Evolutionary conservation across 1,139 yeast species (phyloP).

Genomic region (Pneumocystis canis): DNA sequence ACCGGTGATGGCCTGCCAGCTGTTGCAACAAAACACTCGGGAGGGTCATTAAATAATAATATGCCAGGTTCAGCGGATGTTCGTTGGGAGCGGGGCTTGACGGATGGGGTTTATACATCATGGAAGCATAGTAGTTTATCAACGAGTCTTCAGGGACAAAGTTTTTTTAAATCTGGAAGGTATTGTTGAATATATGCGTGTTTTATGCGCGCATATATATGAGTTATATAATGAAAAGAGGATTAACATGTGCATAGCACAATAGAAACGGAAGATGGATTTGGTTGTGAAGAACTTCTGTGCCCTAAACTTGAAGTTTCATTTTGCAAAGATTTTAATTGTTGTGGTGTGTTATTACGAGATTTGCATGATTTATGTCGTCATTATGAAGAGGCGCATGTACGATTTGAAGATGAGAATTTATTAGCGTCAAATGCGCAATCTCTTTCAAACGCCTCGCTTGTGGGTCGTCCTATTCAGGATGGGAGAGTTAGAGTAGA

Average conservation of each 20-base stretch:
- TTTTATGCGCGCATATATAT: not conserved
- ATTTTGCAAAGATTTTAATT: constrained; percentile 88
- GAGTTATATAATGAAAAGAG: too few species aligned
- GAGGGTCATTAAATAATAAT: not conserved
- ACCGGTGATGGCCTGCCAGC: too few species aligned
- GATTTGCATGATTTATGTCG: constrained; percentile 83
- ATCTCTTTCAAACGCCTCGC: not conserved
- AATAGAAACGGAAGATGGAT: not conserved
- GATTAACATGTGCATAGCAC: not conserved
- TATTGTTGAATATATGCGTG: not conserved
- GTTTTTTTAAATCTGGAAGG: not conserved
- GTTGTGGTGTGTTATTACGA: constrained; percentile 87
- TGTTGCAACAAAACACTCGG: not conserved
- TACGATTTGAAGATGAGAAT: constrained; percentile 34
- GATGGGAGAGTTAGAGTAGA: not conserved
- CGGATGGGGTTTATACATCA: not conserved
- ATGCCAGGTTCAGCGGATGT: not conserved
- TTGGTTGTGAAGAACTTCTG: not conserved
- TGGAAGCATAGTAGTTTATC: not conserved
- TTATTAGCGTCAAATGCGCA: constrained; percentile 8
- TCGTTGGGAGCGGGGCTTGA: not conserved
- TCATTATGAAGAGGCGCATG: constrained; percentile 91
- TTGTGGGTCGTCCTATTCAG: not conserved
- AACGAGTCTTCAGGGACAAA: not conserved
- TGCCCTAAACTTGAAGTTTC: constrained; percentile 80